Percentiles rank a stretch among this genome's conserved stretches.
Evolutionary conservation across 2,329 filamentous ascomycete genomes (phyloP).

Genomic region (Tolypocladium cylindrosporum): DNA sequence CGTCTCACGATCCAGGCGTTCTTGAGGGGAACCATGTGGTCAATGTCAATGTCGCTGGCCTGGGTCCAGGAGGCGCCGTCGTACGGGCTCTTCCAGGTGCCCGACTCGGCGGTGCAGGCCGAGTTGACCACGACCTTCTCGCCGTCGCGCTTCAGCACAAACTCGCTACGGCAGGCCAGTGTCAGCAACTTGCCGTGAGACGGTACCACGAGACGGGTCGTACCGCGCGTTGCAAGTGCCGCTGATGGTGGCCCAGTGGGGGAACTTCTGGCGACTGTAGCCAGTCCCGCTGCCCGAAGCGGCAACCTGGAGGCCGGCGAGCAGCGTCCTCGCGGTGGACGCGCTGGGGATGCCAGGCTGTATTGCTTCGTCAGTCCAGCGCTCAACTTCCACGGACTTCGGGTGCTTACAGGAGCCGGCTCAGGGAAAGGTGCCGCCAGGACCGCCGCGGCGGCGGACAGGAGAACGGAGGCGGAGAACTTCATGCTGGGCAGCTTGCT

Average conservation of each 20-base stretch:
- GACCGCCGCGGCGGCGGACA: slow-evolving; percentile 14
- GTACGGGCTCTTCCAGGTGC: slow-evolving; percentile 62
- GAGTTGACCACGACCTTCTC: slow-evolving; percentile 46
- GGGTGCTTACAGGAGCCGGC: slow-evolving; percentile 15
- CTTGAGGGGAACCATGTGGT: slow-evolving; percentile 72
- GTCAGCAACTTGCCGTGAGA: not conserved
- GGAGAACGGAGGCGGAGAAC: slow-evolving; percentile 15
- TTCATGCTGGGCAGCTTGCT: slow-evolving; percentile 14
- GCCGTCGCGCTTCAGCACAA: slow-evolving; percentile 66
- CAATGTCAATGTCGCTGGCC: slow-evolving; percentile 66
- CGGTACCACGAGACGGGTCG: not conserved
- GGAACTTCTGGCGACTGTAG: slow-evolving; percentile 60
- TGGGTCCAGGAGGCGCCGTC: slow-evolving; percentile 62
- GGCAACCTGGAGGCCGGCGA: slow-evolving; percentile 48
- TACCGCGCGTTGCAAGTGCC: slow-evolving; percentile 61
- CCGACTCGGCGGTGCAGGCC: slow-evolving; percentile 53
- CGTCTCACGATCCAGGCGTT: slow-evolving; percentile 63
- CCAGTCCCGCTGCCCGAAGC: slow-evolving; percentile 40
- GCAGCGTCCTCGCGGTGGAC: slow-evolving; percentile 44
- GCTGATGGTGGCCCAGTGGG: slow-evolving; percentile 57
- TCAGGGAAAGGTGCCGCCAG: slow-evolving; percentile 16
- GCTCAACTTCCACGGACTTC: not conserved
- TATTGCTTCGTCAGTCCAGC: not conserved
- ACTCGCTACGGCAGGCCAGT: slow-evolving; percentile 36
- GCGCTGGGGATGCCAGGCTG: slow-evolving; percentile 54